A percentile compares a stretch with the other conserved stretches of the same genome.
Conservation (phyloP, 495 filamentous ascomycete genomes). For the Penicillium paradoxum region DNA sequence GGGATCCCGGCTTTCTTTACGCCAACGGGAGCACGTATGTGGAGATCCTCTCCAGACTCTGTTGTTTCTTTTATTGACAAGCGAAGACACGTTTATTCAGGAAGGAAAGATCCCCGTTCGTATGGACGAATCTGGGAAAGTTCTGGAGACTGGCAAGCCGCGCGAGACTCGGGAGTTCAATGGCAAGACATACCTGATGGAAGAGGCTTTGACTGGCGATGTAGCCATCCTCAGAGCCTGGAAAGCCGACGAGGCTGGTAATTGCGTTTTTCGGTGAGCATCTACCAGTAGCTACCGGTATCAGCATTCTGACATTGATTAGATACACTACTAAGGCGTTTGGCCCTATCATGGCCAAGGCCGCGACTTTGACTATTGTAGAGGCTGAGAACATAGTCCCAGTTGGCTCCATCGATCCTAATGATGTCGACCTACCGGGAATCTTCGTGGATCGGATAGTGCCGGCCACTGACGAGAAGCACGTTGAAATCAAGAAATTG, state of each 20-base stretch:
- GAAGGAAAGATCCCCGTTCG: constrained; percentile 75
- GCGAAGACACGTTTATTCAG: constrained; percentile 63
- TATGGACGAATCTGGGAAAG: constrained; percentile 71
- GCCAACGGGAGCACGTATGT: constrained; percentile 68
- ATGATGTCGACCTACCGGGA: constrained; percentile 77
- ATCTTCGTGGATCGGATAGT: constrained; percentile 87
- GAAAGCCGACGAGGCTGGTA: constrained; percentile 81
- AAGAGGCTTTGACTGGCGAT: constrained; percentile 78
- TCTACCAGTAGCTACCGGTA: background rate
- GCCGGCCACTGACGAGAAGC: constrained; percentile 67
- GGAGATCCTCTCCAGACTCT: background rate
- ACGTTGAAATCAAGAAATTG: constrained; percentile 77
- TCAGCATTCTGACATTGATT: background rate
- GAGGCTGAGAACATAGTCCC: constrained; percentile 91
- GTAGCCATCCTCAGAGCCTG: constrained; percentile 85
- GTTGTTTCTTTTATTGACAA: background rate
- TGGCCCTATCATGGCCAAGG: constrained; percentile 84
- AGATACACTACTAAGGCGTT: constrained; percentile 57
- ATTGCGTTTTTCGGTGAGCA: constrained; percentile 78
- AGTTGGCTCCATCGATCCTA: constrained; percentile 71
- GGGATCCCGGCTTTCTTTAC: constrained; percentile 92
- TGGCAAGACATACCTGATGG: constrained; percentile 79
- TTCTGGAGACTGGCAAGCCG: constrained; percentile 62
- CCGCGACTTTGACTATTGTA: constrained; percentile 81
- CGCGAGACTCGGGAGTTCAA: constrained; percentile 82